Conservation (phyloP, 352 stramenopile genomes). For the Phytophthora pisi region DNA sequence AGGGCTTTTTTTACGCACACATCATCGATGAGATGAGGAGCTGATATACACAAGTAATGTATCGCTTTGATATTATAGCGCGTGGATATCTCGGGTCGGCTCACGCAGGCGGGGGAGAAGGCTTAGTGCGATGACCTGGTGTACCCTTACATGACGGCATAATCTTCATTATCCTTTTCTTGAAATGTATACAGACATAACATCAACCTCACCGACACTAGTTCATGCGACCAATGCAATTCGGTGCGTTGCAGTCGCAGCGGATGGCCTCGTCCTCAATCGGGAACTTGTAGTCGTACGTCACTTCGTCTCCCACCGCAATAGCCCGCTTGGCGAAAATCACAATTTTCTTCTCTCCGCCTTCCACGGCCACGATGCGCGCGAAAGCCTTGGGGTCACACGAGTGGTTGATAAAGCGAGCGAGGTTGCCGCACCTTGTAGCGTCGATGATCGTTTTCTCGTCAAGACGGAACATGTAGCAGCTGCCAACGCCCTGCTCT, state of each 20-base stretch:
- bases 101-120: too few relatives aligned
- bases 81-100: too few relatives aligned
- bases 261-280: slow-evolving; percentile 95
- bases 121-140: too few relatives aligned
- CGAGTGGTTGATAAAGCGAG: slow-evolving; percentile 97
- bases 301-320: slow-evolving; percentile 93
- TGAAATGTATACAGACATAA: too few relatives aligned
- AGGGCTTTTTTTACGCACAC: too few relatives aligned
- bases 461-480: slow-evolving; percentile 98
- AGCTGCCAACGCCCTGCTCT: slow-evolving; percentile 92
- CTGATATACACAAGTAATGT: too few relatives aligned
- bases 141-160: too few relatives aligned
- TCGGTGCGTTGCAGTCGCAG: slow-evolving; percentile 93
- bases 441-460: slow-evolving; percentile 95
- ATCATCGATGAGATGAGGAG: too few relatives aligned
- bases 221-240: slow-evolving; percentile 96
- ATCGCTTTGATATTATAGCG: too few relatives aligned
- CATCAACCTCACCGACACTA: slow-evolving; percentile 37
- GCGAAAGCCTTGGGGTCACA: slow-evolving; percentile 95
- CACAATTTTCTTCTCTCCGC: slow-evolving; percentile 95
- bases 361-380: slow-evolving; percentile 86
- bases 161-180: too few relatives aligned
- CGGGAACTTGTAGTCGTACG: slow-evolving; percentile 98
- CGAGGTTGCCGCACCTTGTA: slow-evolving; percentile 92
- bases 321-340: slow-evolving; percentile 95